These are phyloP conservation scores for Zarea fungicola DNA, from an alignment of 2,329 filamentous ascomycete genomes.

Conservation along the genomic window DNA sequence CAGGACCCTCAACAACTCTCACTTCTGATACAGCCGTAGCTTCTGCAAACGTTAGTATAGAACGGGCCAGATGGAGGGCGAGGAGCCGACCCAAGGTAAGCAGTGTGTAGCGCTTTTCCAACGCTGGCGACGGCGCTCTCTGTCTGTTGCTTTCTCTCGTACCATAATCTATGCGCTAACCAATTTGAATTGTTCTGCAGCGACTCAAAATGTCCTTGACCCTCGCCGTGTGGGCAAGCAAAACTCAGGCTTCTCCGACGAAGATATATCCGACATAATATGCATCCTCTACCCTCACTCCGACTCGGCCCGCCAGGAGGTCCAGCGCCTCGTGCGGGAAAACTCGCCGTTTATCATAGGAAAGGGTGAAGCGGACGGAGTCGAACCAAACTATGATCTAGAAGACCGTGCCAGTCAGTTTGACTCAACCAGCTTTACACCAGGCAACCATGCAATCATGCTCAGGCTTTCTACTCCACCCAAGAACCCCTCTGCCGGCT, in stretches of 20 bases:
- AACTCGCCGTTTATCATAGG: constrained; percentile 45
- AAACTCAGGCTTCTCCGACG: constrained; percentile 75
- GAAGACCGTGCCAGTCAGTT: constrained; percentile 48
- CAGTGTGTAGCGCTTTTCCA: neutral
- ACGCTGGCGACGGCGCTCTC: neutral
- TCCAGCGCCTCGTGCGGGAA: constrained; percentile 47
- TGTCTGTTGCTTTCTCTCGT: too few species aligned
- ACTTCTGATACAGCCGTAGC: neutral
- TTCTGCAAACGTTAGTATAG: neutral
- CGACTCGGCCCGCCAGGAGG: constrained; percentile 64
- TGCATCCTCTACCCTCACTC: constrained; percentile 82
- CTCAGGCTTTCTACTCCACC: constrained; percentile 71
- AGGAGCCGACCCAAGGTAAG: constrained; percentile 40
- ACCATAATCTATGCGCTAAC: neutral
- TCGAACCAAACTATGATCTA: constrained; percentile 45
- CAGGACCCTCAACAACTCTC: neutral
- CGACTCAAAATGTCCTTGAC: constrained; percentile 77
- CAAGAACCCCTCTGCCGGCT: constrained; percentile 66
- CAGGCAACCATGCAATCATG: constrained; percentile 63
- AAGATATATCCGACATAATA: constrained; percentile 82
- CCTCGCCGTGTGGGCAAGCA: constrained; percentile 73
- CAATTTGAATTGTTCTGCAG: constrained; percentile 29
- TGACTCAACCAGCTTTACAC: constrained; percentile 36
- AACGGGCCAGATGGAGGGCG: constrained; percentile 35
- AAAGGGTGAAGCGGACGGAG: constrained; percentile 43